Base-by-base conservation (phyloP, 441 rosid species). In the Bruguiera hainesii region DNA sequence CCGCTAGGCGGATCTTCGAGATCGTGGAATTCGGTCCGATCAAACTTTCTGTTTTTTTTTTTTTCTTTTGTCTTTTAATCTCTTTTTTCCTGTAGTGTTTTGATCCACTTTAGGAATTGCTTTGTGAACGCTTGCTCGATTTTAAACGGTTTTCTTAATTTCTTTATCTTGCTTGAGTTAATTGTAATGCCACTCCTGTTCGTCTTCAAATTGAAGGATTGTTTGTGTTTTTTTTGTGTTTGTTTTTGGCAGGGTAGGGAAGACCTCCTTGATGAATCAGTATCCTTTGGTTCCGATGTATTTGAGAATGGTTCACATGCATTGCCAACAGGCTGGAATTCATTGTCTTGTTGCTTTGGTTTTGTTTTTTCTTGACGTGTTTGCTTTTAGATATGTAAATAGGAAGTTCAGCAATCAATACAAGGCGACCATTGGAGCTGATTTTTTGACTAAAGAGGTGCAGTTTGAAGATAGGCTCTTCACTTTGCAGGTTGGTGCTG, bases 251-350 rank as follows among this genome's bases (percentile, higher is more conserved):
- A 89, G 95, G 89, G 98, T 92, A 56, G 98, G 96, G 74, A 89
- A 89, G 82, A 92, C 98, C 61, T 92, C 96, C 64, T 79, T 92
- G 79, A 92, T 89, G 96, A 92, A 92, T 80, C 95, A 89, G 96
- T 92, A 88, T 73, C 85, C 76, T 74, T 71, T 51, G 4, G 33
- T 18, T 31, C 72, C 66, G 31, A 67, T 39, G 70, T 65, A 60
- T 63, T 30, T 75, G 49, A 23, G 68, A 51, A n/a, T 42, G 16
- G 48, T 42, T 42, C 16, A 42, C 48, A 42, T 16, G 48, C 48
- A 42, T 42, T 42, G 48, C 16, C 18, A 13, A 13, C 48, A 42
- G 16, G 16, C 18, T 42, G 16, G 48, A 11, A 42, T 13, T 13
- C 16, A 13, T 42, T 42, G 18, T 42, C 13, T 42, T 42, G 48